Base-by-base conservation (phyloP, 2,329 filamentous ascomycete genomes). In the Endothia cerciana region DNA sequence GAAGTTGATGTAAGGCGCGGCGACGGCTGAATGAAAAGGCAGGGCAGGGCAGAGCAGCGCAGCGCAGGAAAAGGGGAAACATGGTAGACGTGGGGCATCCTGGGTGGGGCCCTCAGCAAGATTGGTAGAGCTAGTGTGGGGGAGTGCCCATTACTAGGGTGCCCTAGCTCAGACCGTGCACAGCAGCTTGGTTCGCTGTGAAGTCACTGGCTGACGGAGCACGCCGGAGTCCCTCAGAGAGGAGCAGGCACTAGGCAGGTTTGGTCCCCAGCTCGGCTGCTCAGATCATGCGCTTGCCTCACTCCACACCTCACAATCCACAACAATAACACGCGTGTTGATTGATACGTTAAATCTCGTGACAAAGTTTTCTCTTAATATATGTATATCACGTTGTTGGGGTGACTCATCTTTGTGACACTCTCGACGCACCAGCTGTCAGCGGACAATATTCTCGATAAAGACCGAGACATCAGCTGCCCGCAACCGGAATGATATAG, bases 1-100 rank as follows among this genome's bases (percentile, higher is more conserved):
- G 55, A 58, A 3, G 57, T 59, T 59, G 57, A 59, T 59, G 57
- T 59, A 59, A 59, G 57, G 57, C 40, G 40, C 57, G 57, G 30
- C 57, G 57, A n/a, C 36, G 11, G 57, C 36, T 59, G 17, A 30
- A 38, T 43, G 38, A 25, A 57, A 59, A 59, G 45, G 57, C 57
- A 59, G 57, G 51, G 51, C 51, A 55, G 28, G 51, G 30, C 45
- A 7, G 45, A n/a, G 47, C 47, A 28, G 47, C 11, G 47, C 8
- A 49, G n/a, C 43, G n/a, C 19, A 45, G 47, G 36, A 59, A 59
- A 45, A 59, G 57, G 57, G 57, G 57, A 59, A 33, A 59, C 30
- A 30, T 59, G 57, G 57, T 22, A 28, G 57, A 15, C 25, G 25
- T 51, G 47, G 47, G 47, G 47, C 47, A 4, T 15, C 4, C 25